Percentiles rank a stretch among this genome's conserved stretches.
Conservation (phyloP, 495 filamentous ascomycete species). For the Bombardia bombarda region DNA sequence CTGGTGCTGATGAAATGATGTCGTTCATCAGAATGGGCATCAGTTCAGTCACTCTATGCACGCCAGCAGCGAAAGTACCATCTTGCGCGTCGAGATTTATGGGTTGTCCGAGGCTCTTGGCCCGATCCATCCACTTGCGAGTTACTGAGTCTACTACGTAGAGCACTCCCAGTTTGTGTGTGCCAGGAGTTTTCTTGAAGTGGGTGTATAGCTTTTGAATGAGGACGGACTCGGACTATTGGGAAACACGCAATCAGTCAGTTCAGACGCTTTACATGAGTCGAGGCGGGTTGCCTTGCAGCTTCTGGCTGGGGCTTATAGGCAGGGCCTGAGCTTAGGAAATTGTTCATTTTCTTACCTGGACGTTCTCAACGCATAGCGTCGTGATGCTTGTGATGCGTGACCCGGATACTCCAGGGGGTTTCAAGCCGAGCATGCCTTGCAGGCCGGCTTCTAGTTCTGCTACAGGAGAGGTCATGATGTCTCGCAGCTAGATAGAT, state of each 20-base stretch:
- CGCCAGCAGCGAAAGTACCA: constrained; percentile 89
- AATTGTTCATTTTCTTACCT: constrained; percentile 85
- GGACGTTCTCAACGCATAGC: constrained; percentile 81
- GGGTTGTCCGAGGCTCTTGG: constrained; percentile 74
- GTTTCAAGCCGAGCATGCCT: constrained; percentile 82
- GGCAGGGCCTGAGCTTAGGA: no score
- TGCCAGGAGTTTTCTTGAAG: constrained; percentile 90
- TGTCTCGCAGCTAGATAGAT: constrained; percentile 4
- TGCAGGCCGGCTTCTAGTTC: constrained; percentile 86
- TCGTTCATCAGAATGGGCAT: constrained; percentile 92
- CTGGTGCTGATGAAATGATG: constrained; percentile 78
- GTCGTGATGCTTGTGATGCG: constrained; percentile 80
- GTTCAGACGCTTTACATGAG: constrained; percentile 11
- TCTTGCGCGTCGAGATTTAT: constrained; percentile 68
- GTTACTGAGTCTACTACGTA: constrained; percentile 99
- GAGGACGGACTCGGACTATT: constrained; percentile 86
- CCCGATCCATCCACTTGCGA: constrained; percentile 95
- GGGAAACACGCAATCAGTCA: constrained; percentile 16
- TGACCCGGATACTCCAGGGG: constrained; percentile 86
- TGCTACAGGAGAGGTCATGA: constrained; percentile 76
- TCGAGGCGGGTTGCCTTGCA: no score
- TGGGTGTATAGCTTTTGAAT: constrained; percentile 95
- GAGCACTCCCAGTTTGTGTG: constrained; percentile 96
- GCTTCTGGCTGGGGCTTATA: no score
- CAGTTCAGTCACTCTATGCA: constrained; percentile 93